phyloP scores from a whole-genome alignment of 108 stramenopile species.

The Halocafeteria seosinensis region DNA sequence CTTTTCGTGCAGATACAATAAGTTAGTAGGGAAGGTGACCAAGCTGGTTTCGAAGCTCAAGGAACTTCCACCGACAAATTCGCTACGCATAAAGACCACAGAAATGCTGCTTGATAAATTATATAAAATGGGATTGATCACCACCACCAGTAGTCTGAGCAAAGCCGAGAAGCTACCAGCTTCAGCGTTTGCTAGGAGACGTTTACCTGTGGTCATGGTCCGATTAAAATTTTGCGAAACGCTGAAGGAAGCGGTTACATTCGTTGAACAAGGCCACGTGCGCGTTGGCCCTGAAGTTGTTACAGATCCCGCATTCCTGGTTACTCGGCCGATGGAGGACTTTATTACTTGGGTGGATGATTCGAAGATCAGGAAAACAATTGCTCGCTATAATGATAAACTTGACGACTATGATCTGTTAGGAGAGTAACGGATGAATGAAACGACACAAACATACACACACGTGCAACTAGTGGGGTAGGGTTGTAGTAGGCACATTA shows the following conservation, averaged over 20 bases:
- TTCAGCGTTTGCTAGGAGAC: conserved; percentile 75
- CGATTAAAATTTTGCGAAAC: conserved; percentile 90
- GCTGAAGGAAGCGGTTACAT: conserved; percentile 68
- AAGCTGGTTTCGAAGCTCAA: conserved; percentile 69
- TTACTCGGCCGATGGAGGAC: conserved; percentile 84
- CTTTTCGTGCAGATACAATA: conserved; percentile 46
- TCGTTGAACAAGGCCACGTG: conserved; percentile 90
- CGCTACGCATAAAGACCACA: conserved; percentile 83
- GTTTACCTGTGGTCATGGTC: conserved; percentile 93
- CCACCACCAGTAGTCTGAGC: conserved; percentile 57
- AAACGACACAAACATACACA: too few species aligned
- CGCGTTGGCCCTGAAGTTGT: conserved; percentile 93
- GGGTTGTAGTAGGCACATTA: too few species aligned
- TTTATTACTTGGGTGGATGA: conserved; percentile 95
- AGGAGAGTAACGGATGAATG: too few species aligned
- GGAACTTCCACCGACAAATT: conserved; percentile 61
- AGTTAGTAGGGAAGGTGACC: conserved; percentile 71
- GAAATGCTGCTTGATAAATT: conserved; percentile 83
- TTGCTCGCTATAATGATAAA: conserved; percentile 86
- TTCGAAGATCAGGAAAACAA: conserved; percentile 76
- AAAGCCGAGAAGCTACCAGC: conserved; percentile 74
- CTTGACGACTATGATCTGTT: conserved; percentile 96
- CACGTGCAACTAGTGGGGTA: too few species aligned
- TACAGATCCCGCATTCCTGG: conserved; percentile 86
- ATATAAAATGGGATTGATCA: conserved; percentile 64